A percentile compares a stretch with the other conserved stretches of the same genome.
These are phyloP conservation scores for Mycena leptocephala DNA, from an alignment of 768 basidiomycete species.

Conservation along the genomic window DNA sequence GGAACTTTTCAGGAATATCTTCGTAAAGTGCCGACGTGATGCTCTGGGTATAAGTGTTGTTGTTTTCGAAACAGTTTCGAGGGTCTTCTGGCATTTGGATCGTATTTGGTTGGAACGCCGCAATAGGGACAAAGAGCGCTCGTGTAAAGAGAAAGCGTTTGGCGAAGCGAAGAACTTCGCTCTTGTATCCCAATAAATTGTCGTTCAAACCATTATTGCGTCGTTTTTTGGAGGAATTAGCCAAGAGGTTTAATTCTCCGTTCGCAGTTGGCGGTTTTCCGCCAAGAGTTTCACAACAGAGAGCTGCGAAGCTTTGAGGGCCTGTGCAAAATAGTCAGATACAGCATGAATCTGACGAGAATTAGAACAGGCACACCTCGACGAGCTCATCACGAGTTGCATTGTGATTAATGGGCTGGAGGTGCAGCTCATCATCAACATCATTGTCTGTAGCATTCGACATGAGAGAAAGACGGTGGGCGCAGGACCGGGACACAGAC, in stretches of 20 bases:
- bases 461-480: no score
- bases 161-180: neutral
- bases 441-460: no score
- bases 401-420: neutral
- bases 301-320: neutral
- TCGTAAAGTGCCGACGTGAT: neutral
- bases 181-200: neutral
- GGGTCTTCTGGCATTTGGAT: neutral
- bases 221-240: neutral
- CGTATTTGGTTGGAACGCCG: neutral
- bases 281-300: neutral
- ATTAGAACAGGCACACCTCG: neutral
- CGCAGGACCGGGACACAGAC: no score
- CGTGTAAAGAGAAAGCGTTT: neutral
- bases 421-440: neutral
- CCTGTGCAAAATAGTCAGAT: neutral
- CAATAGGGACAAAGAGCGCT: neutral
- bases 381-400: neutral
- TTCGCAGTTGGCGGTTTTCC: neutral
- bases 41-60: neutral
- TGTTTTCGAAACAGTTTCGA: neutral
- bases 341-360: neutral
- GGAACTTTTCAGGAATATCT: neutral
- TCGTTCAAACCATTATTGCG: no score
- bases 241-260: neutral